These are phyloP conservation scores for Aspergillus pseudonomiae DNA, from an alignment of 2,329 filamentous ascomycete genomes.

Conservation along the genomic window DNA sequence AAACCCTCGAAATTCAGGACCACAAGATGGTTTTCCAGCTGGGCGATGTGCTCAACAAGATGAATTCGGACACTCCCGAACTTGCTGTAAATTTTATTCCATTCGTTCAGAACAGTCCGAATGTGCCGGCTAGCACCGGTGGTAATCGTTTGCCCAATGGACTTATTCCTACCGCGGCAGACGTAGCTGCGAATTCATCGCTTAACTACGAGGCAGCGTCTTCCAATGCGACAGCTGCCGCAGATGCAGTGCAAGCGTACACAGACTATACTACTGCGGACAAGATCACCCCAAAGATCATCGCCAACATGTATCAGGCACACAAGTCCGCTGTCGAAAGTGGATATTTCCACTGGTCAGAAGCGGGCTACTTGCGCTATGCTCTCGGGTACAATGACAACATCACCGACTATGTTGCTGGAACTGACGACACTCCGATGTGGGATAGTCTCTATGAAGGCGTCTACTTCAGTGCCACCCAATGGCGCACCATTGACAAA, in stretches of 20 bases:
- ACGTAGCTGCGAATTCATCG: constrained; percentile 49
- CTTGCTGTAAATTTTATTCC: constrained; percentile 47
- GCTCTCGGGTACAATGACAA: constrained; percentile 58
- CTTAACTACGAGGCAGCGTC: constrained; percentile 42
- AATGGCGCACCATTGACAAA: constrained; percentile 68
- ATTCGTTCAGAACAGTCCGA: constrained; percentile 49
- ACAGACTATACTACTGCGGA: constrained; percentile 37
- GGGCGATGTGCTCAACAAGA: constrained; percentile 43
- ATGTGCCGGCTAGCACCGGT: constrained; percentile 55
- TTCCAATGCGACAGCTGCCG: constrained; percentile 39
- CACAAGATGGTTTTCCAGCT: constrained; percentile 50
- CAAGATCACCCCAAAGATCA: constrained; percentile 28
- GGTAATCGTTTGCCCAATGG: constrained; percentile 55
- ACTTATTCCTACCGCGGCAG: constrained; percentile 55
- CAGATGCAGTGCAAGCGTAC: constrained; percentile 45
- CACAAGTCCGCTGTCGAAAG: constrained; percentile 58
- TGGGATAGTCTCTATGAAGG: constrained; percentile 58
- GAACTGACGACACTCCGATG: constrained; percentile 48
- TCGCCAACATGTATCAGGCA: constrained; percentile 47
- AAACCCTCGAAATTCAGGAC: constrained; percentile 47
- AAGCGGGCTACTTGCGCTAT: constrained; percentile 65
- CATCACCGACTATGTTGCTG: constrained; percentile 57
- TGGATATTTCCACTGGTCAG: constrained; percentile 66
- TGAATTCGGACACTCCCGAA: constrained; percentile 41
- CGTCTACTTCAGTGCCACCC: constrained; percentile 62